Base-by-base conservation (phyloP, 2,329 filamentous ascomycete genomes). In the Neocucurbitaria cava region DNA sequence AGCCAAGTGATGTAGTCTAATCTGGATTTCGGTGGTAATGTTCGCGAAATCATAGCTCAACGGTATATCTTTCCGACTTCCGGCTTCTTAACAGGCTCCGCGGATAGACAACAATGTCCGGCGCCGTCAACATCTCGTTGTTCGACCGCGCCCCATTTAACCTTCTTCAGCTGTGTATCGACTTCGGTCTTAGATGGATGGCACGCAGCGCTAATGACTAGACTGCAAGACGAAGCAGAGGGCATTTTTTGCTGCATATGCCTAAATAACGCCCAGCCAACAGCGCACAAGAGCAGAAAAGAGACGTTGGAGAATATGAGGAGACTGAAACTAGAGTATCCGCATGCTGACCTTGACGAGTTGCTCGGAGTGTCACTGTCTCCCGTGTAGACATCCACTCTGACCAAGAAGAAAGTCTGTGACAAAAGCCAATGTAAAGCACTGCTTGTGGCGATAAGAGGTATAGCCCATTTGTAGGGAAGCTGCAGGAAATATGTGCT, bases 191-290 rank as follows among this genome's bases (percentile, higher is more conserved):
- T 48, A 3, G 46, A 33, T 3, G 54, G 40, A 58, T 72, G 69
- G 43, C 68, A 71, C 3, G 66, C 61, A 1, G 70, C 68, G 44
- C 59, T 58, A 8, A 72, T 71, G 2, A 59, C 56, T 2, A 65
- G 28, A 51, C 66, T 94, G 24, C 88, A 89, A 76, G 80, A 92
- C 58, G 89, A 87, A 24, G 89, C 92, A 80, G 92, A 90, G 73
- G 90, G 90, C 54, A 92, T 92, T 55, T 81, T 92, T n/a, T 88
- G 87, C 6, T 81, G 90, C 11, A 90, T 88, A 2, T 87, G 88
- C 1, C 89, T 87, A 0, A 90, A 90, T 75, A 89, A 89, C 1
- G 44, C 20, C 8, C 36, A 81, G 79, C 71, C 86, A 24, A 28
- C 50, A 15, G 20, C 28, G 11, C 47, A 20, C 3, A 54, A 10